A percentile compares a stretch with the other conserved stretches of the same genome.
Conservation (phyloP, 2,329 filamentous ascomycete species). For the Pseudocercospora vitis region DNA sequence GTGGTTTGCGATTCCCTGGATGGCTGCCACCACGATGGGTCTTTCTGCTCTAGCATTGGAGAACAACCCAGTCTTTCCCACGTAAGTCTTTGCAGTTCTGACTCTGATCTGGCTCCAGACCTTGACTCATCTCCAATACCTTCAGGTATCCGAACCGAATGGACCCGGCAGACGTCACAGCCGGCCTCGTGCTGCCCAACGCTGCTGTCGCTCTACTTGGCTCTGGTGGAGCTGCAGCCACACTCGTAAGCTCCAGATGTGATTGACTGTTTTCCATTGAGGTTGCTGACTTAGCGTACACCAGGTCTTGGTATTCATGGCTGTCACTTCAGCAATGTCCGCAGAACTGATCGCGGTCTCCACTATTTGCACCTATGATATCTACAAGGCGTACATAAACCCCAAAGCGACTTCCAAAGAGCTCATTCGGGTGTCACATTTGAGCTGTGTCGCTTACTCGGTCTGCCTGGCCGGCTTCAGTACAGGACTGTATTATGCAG, state of each 20-base stretch:
- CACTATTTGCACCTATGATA: slow-evolving; percentile 43
- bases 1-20: slow-evolving; percentile 53
- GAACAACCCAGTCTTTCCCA: slow-evolving; percentile 67
- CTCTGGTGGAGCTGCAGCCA: slow-evolving; percentile 73
- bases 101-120: too few species aligned
- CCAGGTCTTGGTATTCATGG: slow-evolving; percentile 44
- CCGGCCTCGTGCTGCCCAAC: slow-evolving; percentile 78
- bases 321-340: slow-evolving; percentile 34
- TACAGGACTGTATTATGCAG: slow-evolving; percentile 15
- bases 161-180: slow-evolving; percentile 68
- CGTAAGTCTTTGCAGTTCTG: too few species aligned
- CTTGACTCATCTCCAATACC: slow-evolving; percentile 40
- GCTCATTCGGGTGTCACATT: slow-evolving; percentile 42
- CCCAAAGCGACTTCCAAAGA: slow-evolving; percentile 38
- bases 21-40: slow-evolving; percentile 52
- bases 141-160: slow-evolving; percentile 67
- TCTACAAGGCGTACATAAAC: slow-evolving; percentile 45
- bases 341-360: slow-evolving; percentile 45
- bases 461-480: slow-evolving; percentile 39
- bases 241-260: slow-evolving; percentile 45
- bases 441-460: slow-evolving; percentile 43
- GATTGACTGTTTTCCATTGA: neutral
- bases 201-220: slow-evolving; percentile 79
- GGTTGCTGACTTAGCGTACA: neutral
- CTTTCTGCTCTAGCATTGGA: slow-evolving; percentile 78